These are phyloP conservation scores for Colletotrichum noveboracense DNA, from an alignment of 2,329 filamentous ascomycete species.

Conservation along the genomic window DNA sequence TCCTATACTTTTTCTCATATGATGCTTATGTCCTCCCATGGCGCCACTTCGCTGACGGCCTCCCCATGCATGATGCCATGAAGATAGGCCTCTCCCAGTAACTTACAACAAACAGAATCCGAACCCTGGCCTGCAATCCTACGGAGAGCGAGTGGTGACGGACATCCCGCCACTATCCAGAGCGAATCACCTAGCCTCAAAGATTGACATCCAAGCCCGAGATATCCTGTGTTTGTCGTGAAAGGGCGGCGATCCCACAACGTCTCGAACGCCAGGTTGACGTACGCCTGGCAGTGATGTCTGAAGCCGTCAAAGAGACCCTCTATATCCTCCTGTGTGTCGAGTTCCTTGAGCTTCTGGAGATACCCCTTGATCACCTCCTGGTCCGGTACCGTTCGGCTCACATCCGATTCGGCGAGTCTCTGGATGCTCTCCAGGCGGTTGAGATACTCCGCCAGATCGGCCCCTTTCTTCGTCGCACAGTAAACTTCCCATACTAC, in stretches of 20 bases:
- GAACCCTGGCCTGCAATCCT: neutral
- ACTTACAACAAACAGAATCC: neutral
- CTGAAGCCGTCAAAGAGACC: neutral
- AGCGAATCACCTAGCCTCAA: neutral
- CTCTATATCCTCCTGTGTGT: neutral
- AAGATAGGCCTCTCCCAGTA: constrained; percentile 1
- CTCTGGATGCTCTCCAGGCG: neutral
- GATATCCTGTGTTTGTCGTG: neutral
- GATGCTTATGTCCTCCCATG: constrained; percentile 1
- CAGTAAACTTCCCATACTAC: constrained; percentile 5
- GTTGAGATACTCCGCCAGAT: neutral
- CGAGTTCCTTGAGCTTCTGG: neutral
- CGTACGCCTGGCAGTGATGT: constrained; percentile 1
- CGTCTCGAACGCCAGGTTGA: constrained; percentile 10
- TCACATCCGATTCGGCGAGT: neutral
- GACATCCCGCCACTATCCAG: constrained; percentile 8
- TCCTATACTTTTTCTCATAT: neutral
- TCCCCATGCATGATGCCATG: constrained; percentile 20
- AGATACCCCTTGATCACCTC: neutral
- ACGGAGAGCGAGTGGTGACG: neutral
- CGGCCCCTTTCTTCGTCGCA: neutral
- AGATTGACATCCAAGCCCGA: constrained; percentile 6
- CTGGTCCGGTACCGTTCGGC: neutral
- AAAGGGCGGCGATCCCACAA: constrained; percentile 11
- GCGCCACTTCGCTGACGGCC: neutral